These are phyloP conservation scores for Lomentospora prolificans DNA, from an alignment of 2,329 filamentous ascomycete genomes.

Conservation along the genomic window DNA sequence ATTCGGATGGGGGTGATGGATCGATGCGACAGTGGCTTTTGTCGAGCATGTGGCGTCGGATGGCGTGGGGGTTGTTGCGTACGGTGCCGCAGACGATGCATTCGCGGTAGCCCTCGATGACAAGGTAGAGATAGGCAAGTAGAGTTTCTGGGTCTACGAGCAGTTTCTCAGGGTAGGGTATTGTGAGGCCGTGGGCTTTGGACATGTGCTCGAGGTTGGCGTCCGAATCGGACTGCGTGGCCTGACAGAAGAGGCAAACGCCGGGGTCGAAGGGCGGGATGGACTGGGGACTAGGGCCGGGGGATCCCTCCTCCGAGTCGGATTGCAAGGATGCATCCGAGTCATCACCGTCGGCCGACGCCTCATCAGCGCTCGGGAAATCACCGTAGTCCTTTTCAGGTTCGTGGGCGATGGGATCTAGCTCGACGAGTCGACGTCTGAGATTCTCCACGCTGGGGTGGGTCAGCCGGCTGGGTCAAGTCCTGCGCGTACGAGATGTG, in stretches of 20 bases:
- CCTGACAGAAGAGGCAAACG: constrained; percentile 33
- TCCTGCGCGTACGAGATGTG: no score
- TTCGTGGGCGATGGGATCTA: background rate
- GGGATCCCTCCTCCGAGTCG: background rate
- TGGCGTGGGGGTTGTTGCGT: constrained; percentile 30
- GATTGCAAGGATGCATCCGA: background rate
- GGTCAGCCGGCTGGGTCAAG: no score
- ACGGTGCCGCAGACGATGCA: constrained; percentile 40
- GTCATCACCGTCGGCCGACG: background rate
- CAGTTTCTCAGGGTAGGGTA: constrained; percentile 29
- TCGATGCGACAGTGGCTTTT: constrained; percentile 39
- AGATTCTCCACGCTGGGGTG: background rate
- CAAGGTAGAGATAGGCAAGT: constrained; percentile 35
- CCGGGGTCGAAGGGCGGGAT: constrained; percentile 17
- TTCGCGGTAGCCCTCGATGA: constrained; percentile 39
- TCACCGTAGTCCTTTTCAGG: background rate
- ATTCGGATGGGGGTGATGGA: constrained; percentile 23
- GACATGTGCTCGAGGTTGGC: constrained; percentile 39
- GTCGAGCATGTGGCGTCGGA: constrained; percentile 40
- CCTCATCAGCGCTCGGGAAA: background rate
- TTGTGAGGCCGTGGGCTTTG: constrained; percentile 33
- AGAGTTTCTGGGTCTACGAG: constrained; percentile 35
- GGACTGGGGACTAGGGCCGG: background rate
- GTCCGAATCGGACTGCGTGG: constrained; percentile 19
- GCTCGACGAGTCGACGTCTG: background rate